phyloP scores from a whole-genome alignment of 352 stramenopile genomes.

The Globisporangium abappressorium region DNA sequence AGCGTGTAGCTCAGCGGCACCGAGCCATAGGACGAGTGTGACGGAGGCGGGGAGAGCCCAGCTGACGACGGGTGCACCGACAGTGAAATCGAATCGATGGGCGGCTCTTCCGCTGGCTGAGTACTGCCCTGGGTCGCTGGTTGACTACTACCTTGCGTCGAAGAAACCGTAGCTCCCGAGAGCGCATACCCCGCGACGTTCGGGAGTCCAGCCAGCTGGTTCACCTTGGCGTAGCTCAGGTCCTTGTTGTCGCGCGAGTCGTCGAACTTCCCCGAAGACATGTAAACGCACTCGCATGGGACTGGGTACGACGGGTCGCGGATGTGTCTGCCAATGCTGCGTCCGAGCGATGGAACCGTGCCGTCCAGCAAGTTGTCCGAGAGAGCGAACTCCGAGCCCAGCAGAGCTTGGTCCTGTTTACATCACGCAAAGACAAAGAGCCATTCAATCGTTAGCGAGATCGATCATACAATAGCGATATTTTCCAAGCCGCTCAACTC shows the following conservation, averaged over 20 bases:
- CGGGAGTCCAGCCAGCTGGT: slow-evolving; percentile 9
- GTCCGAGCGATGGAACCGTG: slow-evolving; percentile 14
- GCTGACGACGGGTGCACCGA: background rate
- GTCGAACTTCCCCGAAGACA: slow-evolving; percentile 13
- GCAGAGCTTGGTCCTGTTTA: slow-evolving; percentile 15
- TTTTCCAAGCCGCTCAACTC: background rate
- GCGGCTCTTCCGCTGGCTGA: slow-evolving; percentile 9
- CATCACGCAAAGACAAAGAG: background rate
- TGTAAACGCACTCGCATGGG: slow-evolving; percentile 17
- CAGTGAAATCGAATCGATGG: background rate
- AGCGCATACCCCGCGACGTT: slow-evolving; percentile 19
- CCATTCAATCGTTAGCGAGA: background rate
- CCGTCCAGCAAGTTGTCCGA: slow-evolving; percentile 11
- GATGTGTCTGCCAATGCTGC: slow-evolving; percentile 20
- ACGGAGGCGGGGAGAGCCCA: slow-evolving; percentile 4
- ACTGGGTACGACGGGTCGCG: slow-evolving; percentile 20
- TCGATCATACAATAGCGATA: background rate
- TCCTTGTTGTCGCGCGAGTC: slow-evolving; percentile 17
- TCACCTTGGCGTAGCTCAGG: slow-evolving; percentile 21
- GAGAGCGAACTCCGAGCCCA: slow-evolving; percentile 18
- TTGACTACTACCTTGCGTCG: background rate
- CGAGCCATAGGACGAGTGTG: slow-evolving; percentile 17
- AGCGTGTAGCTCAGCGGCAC: slow-evolving; percentile 20
- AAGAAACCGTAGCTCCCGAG: slow-evolving; percentile 10
- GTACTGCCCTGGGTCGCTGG: background rate